phyloP scores from a whole-genome alignment of 768 basidiomycete species.

The Boletus speciosus region DNA sequence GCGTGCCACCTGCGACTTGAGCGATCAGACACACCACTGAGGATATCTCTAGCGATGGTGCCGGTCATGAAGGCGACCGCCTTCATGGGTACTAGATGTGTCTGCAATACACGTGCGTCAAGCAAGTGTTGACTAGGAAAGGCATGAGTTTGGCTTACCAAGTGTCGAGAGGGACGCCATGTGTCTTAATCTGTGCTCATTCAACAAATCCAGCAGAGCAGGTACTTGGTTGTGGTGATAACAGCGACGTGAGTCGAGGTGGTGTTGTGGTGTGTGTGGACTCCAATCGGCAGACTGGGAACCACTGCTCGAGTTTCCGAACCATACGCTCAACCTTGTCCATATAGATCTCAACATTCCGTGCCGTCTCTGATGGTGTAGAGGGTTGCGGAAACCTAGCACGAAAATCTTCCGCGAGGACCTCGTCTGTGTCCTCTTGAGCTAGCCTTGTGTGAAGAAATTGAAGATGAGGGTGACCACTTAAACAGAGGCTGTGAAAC shows the following conservation, averaged over 20 bases:
- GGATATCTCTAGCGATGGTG: constrained; percentile 33
- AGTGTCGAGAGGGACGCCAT: constrained; percentile 22
- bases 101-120: constrained; percentile 14
- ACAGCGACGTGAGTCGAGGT: no score
- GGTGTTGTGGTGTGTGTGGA: no score
- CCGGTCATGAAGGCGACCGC: constrained; percentile 45
- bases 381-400: constrained; percentile 19
- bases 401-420: constrained; percentile 24
- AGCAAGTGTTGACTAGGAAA: neutral
- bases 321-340: constrained; percentile 26
- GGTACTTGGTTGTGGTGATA: no score
- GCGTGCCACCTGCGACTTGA: constrained; percentile 5
- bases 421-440: constrained; percentile 8
- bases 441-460: constrained; percentile 6
- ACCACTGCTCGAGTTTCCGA: constrained; percentile 23
- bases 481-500: neutral
- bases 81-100: constrained; percentile 49
- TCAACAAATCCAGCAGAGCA: neutral
- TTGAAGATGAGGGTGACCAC: neutral
- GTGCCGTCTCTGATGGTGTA: constrained; percentile 6
- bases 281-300: neutral
- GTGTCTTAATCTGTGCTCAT: constrained; percentile 4
- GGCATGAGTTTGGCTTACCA: neutral
- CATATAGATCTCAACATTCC: constrained; percentile 25
- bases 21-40: constrained; percentile 13